These are phyloP conservation scores for Aspergillus sp. DNA, from an alignment of 2,329 filamentous ascomycete genomes.

Conservation along the genomic window DNA sequence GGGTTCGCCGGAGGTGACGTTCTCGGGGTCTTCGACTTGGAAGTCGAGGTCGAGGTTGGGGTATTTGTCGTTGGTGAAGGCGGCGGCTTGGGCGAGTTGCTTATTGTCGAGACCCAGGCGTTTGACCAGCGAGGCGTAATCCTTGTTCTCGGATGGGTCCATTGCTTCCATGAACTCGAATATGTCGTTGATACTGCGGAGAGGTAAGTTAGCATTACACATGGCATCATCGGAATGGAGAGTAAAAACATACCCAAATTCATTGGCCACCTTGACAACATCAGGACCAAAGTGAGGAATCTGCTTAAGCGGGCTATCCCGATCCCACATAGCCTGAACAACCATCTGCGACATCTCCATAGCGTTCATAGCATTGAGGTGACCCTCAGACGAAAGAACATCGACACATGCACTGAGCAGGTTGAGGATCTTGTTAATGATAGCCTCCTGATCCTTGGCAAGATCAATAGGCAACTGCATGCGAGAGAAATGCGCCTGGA, in stretches of 20 bases:
- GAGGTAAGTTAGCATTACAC: constrained; percentile 19
- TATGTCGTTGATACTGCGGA: constrained; percentile 74
- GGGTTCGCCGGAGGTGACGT: constrained; percentile 71
- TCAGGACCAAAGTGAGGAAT: constrained; percentile 89
- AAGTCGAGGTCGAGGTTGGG: constrained; percentile 91
- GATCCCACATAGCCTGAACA: constrained; percentile 98
- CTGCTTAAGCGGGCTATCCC: constrained; percentile 92
- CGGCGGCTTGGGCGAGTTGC: constrained; percentile 81
- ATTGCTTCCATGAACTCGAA: constrained; percentile 99
- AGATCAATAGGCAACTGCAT: constrained; percentile 96
- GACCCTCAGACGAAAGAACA: constrained; percentile 88
- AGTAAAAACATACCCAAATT: constrained; percentile 57
- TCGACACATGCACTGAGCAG: constrained; percentile 89
- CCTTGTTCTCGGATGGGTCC: constrained; percentile 85
- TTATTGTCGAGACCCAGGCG: constrained; percentile 70
- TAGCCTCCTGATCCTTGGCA: constrained; percentile 87
- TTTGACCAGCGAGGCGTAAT: constrained; percentile 71
- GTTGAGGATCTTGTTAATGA: constrained; percentile 76
- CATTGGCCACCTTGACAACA: constrained; percentile 73
- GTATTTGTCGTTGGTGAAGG: constrained; percentile 94
- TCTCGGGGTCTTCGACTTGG: constrained; percentile 72
- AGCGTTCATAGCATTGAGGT: constrained; percentile 93
- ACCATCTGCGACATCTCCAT: constrained; percentile 99
- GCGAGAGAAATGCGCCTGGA: constrained; percentile 94
- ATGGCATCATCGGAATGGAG: constrained; percentile 1